A percentile compares a stretch with the other conserved stretches of the same genome.
Evolutionary conservation across 164 flowering plant species (phyloP).

Genomic region (Amborella trichopoda): DNA sequence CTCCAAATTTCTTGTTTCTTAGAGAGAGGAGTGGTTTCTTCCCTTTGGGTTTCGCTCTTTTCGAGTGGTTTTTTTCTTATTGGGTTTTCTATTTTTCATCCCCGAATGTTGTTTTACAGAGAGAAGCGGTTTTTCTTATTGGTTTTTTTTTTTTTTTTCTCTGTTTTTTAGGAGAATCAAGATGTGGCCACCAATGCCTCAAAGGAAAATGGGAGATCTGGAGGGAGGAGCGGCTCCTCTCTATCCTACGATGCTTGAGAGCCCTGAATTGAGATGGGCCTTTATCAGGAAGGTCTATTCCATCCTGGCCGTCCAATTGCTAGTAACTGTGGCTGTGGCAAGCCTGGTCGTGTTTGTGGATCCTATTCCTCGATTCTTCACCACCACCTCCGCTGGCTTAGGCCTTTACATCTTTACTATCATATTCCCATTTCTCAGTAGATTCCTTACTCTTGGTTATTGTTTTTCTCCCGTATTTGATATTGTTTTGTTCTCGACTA

Average conservation of each 20-base stretch:
- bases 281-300: constrained; percentile 65
- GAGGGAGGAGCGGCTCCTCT: constrained; percentile 10
- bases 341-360: constrained; percentile 32
- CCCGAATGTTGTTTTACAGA: too few species aligned
- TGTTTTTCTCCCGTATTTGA: too few species aligned
- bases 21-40: too few species aligned
- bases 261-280: constrained; percentile 50
- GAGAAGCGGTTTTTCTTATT: too few species aligned
- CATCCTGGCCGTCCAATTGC: constrained; percentile 44
- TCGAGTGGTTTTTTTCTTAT: too few species aligned
- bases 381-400: constrained; percentile 30
- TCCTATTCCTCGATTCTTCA: constrained; percentile 39
- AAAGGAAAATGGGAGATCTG: not conserved
- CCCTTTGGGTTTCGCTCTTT: too few species aligned
- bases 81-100: too few species aligned
- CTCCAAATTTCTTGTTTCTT: too few species aligned
- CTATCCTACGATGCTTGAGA: constrained; percentile 58
- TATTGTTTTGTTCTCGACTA: not conserved
- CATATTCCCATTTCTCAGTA: constrained; percentile 44
- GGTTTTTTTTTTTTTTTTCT: too few species aligned
- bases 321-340: constrained; percentile 46
- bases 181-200: not conserved
- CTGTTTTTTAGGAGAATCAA: too few species aligned
- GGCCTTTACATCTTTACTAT: constrained; percentile 46
- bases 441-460: not conserved